Conservation (phyloP, 2,329 filamentous ascomycete species). For the Verticillium nubilum region DNA sequence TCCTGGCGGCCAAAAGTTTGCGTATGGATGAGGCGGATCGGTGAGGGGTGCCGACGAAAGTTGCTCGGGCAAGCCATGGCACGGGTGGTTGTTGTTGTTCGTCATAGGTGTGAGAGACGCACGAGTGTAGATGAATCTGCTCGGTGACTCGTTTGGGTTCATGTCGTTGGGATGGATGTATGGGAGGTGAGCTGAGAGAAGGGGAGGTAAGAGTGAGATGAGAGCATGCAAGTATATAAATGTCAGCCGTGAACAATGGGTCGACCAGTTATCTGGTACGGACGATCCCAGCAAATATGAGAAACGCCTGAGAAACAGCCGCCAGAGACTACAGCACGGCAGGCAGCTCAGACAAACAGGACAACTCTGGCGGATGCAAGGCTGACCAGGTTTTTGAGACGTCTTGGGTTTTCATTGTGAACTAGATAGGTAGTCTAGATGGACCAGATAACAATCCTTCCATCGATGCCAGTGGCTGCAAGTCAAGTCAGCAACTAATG, state of each 20-base stretch:
- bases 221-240: not conserved
- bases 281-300: not conserved
- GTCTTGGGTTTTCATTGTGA: not conserved
- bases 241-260: not conserved
- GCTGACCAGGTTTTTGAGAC: not conserved
- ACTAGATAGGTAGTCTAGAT: constrained; percentile 35
- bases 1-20: not conserved
- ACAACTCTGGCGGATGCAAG: not conserved
- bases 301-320: not conserved
- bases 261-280: not conserved
- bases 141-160: constrained; percentile 1
- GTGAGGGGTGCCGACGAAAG: not conserved
- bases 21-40: not conserved
- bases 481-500: constrained; percentile 1
- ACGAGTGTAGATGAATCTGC: constrained; percentile 6
- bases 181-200: not conserved
- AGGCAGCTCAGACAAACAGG: not conserved
- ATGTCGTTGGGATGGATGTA: not conserved
- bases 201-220: not conserved
- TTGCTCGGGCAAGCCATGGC: not conserved
- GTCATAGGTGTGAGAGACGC: not conserved
- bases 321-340: not conserved
- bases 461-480: constrained; percentile 75
- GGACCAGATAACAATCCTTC: constrained; percentile 74
- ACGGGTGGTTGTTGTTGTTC: not conserved